Percentiles rank a stretch among this genome's conserved stretches.
Evolutionary conservation across 2,329 filamentous ascomycete species (phyloP).

Genomic region (Aspergillus spinulosporus): DNA sequence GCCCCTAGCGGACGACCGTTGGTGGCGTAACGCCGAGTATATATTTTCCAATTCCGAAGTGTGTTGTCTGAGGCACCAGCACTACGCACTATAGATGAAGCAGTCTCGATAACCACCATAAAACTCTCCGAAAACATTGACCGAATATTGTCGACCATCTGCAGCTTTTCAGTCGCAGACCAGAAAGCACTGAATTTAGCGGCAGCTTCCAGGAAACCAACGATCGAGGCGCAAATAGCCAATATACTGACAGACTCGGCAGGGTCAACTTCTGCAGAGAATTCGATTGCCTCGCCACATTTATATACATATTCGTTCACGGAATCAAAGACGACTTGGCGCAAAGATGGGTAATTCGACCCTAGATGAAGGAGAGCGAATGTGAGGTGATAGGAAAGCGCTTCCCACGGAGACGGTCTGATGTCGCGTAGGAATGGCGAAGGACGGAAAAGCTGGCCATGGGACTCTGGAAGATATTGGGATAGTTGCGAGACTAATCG

Average conservation of each 20-base stretch:
- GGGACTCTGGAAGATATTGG: conserved; percentile 82
- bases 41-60: conserved; percentile 83
- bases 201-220: conserved; percentile 85
- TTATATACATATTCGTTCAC: conserved; percentile 72
- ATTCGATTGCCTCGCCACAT: conserved; percentile 63
- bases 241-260: conserved; percentile 68
- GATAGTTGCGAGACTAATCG: conserved; percentile 76
- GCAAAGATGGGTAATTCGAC: conserved; percentile 67
- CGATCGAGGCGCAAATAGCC: conserved; percentile 77
- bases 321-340: conserved; percentile 64
- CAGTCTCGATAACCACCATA: conserved; percentile 81
- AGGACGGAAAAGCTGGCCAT: conserved; percentile 72
- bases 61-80: conserved; percentile 64
- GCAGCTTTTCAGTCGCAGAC: conserved; percentile 70
- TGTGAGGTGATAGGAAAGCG: conserved; percentile 75
- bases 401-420: conserved; percentile 85
- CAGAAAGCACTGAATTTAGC: conserved; percentile 79
- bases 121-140: conserved; percentile 79
- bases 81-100: conserved; percentile 87
- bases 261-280: conserved; percentile 57
- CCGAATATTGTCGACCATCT: conserved; percentile 71
- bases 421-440: conserved; percentile 82
- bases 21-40: conserved; percentile 77
- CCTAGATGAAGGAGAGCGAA: conserved; percentile 80
- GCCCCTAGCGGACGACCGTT: conserved; percentile 80